Base-by-base conservation (phyloP, 257 asterid genomes). In the Solanum pimpinellifolium region DNA sequence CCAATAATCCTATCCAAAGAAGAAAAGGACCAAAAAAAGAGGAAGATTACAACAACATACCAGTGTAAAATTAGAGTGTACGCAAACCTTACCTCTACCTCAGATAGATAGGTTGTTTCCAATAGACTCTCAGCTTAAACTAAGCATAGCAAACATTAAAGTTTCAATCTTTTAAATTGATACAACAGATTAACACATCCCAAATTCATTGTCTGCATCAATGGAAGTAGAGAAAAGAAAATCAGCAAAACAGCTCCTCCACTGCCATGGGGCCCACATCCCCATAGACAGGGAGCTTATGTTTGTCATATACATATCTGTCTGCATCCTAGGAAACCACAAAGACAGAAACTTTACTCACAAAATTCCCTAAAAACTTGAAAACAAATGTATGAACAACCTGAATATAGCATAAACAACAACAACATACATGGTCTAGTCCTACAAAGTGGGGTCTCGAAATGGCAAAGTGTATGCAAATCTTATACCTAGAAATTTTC, bases 1-100 rank as follows among this genome's bases (percentile, higher is more conserved):
- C 87, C 89, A 81, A 86, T n/a, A 86, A 52, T 91, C 93, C 95
- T 91, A 88, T 31, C 82, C 85, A 84, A 60, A 85, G 85, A 56
- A 56, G 65, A 56, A 56, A 74, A 29, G 82, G 33, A 39, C 3
- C 41, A 16, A 41, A 76, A 23, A 8, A 77, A 62, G 70, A 62
- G 8, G 31, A 62, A 56, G 65, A 56, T 56, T 56, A 56, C 65
- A 56, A 56, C 65, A 56, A 52, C n/a, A 56, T 56, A 56, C n/a
- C 65, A 52, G 65, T 56, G 29, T 23, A 60, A 60, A 16, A 23
- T 52, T 52, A 16, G 62, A 52, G 23, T 15, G 62, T 52, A 52
- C 23, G 69, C 29, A 9, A 8, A 60, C 29, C 29, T 23, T 60
- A 60, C 29, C 29, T 0, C 29, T 60, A 60, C 69, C 7, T 60